Evolutionary conservation across 164 flowering plant genomes (phyloP).

Genomic region (Platanus orientalis): DNA sequence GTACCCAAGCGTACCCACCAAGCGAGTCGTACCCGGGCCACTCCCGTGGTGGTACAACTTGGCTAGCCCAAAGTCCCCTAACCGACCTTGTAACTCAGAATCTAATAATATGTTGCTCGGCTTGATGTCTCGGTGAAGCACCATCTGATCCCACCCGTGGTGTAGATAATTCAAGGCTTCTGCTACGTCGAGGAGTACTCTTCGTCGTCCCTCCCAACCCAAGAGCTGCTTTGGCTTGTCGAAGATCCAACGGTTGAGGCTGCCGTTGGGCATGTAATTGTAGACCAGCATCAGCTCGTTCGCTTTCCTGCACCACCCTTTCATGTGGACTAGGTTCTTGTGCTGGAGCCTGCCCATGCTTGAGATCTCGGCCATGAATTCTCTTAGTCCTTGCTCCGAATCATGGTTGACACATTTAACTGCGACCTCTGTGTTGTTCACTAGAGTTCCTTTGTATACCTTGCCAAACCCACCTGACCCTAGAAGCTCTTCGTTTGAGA

Average conservation of each 20-base stretch:
- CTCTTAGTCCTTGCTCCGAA: slow-evolving; percentile 52
- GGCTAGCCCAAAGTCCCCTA: no score
- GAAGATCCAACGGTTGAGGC: no score
- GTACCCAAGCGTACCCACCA: slow-evolving; percentile 86
- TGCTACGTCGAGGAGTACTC: no score
- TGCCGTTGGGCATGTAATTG: no score
- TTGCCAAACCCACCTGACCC: background rate
- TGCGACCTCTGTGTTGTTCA: slow-evolving; percentile 27
- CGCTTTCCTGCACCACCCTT: slow-evolving; percentile 20
- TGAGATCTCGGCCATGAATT: slow-evolving; percentile 57
- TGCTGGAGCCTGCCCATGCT: slow-evolving; percentile 51
- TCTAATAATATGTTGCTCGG: no score
- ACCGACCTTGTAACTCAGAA: no score
- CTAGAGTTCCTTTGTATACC: no score
- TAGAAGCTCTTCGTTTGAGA: slow-evolving; percentile 36
- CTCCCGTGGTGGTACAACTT: slow-evolving; percentile 62
- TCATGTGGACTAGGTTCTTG: slow-evolving; percentile 45
- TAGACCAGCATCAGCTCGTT: no score
- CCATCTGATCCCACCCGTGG: no score
- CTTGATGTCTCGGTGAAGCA: slow-evolving; percentile 76
- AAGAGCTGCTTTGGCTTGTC: no score
- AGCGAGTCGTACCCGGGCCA: slow-evolving; percentile 49
- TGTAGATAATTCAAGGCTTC: no score
- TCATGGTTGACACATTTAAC: slow-evolving; percentile 61
- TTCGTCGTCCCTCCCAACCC: no score